phyloP scores from a whole-genome alignment of 495 filamentous ascomycete genomes.

The Hypoxylon cercidicola region DNA sequence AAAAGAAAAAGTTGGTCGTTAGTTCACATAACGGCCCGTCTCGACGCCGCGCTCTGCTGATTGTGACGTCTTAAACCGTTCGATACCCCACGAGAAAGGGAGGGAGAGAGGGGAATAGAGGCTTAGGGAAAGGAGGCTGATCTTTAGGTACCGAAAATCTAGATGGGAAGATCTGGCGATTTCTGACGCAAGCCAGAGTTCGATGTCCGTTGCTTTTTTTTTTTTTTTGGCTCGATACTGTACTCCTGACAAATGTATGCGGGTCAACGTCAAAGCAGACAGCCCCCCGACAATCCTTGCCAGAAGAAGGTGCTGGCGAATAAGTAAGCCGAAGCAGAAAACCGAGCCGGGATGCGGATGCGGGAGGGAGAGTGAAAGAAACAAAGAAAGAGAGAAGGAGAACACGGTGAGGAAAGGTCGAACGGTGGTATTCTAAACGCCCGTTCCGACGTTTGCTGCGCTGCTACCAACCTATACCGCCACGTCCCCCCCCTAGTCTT shows the following conservation, averaged over 20 bases:
- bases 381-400: background rate
- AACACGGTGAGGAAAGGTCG: background rate
- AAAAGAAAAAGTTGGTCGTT: background rate
- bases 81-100: background rate
- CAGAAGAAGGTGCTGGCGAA: slow-evolving; percentile 5
- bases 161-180: slow-evolving; percentile 12
- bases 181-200: slow-evolving; percentile 17
- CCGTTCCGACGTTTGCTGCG: slow-evolving; percentile 5
- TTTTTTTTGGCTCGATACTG: background rate
- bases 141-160: slow-evolving; percentile 6
- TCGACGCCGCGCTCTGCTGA: slow-evolving; percentile 2
- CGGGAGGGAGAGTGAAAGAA: slow-evolving; percentile 2
- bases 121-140: background rate
- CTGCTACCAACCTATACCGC: slow-evolving; percentile 13
- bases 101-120: background rate
- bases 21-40: background rate
- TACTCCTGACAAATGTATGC: slow-evolving; percentile 9
- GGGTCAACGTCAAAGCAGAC: slow-evolving; percentile 9
- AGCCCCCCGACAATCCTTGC: slow-evolving; percentile 15
- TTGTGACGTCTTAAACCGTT: slow-evolving; percentile 5
- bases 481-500: slow-evolving; percentile 21
- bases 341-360: slow-evolving; percentile 3
- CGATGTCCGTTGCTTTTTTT: background rate
- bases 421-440: background rate
- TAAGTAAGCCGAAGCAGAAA: slow-evolving; percentile 16